These are phyloP conservation scores for Trichopus zeylanicus DNA, from an alignment of 116 monocot species.

Conservation along the genomic window DNA sequence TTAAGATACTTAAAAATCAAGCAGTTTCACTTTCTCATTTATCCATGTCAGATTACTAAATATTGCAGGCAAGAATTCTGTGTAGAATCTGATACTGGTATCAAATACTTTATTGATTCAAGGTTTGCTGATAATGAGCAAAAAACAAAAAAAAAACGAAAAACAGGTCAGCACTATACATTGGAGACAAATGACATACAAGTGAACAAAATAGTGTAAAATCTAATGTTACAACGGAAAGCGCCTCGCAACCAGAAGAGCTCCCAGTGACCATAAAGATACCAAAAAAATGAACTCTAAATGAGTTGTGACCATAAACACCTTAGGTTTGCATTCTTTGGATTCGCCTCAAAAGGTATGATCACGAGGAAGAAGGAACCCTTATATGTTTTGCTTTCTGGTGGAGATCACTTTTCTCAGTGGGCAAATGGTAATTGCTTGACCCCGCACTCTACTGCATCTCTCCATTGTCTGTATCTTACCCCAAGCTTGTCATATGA, in stretches of 20 bases:
- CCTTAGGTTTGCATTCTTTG: not conserved
- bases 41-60: no score
- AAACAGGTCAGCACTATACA: constrained; percentile 5
- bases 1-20: no score
- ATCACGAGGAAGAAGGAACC: not conserved
- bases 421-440: constrained; percentile 53
- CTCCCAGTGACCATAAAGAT: not conserved
- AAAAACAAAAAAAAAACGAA: not conserved
- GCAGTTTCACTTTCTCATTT: no score
- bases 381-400: not conserved
- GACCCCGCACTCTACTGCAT: constrained; percentile 49
- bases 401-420: constrained; percentile 9
- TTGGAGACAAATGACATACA: not conserved
- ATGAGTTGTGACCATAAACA: not conserved
- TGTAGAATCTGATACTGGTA: not conserved
- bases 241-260: not conserved
- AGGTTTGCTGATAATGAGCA: not conserved
- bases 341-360: not conserved
- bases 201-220: not conserved
- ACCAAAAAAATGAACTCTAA: not conserved
- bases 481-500: constrained; percentile 88
- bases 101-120: not conserved
- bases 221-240: not conserved
- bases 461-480: constrained; percentile 82
- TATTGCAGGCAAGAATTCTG: no score